Conservation (phyloP, 2,329 filamentous ascomycete genomes). For the Knufia fluminis region DNA sequence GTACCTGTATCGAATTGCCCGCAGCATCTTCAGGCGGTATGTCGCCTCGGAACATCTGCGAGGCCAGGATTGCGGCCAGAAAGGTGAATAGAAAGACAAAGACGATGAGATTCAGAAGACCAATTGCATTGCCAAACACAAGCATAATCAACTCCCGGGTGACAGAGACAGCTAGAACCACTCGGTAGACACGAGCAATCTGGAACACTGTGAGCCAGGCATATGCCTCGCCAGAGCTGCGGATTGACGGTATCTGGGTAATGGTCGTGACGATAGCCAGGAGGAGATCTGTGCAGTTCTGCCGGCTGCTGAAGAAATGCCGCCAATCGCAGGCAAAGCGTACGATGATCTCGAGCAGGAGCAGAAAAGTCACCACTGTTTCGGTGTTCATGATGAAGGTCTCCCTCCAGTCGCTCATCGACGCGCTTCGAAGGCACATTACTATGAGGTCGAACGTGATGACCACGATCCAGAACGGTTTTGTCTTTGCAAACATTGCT, state of each 20-base stretch:
- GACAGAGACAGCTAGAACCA: slow-evolving; percentile 80
- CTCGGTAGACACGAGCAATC: slow-evolving; percentile 80
- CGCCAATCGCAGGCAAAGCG: slow-evolving; percentile 74
- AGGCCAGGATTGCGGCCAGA: slow-evolving; percentile 83
- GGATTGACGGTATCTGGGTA: slow-evolving; percentile 78
- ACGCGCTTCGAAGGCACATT: slow-evolving; percentile 66
- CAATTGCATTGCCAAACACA: slow-evolving; percentile 81
- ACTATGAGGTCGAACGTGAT: slow-evolving; percentile 73
- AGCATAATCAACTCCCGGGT: slow-evolving; percentile 76
- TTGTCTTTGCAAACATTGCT: slow-evolving; percentile 62
- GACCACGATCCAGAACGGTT: slow-evolving; percentile 66
- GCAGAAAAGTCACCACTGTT: slow-evolving; percentile 63
- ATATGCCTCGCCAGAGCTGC: slow-evolving; percentile 60
- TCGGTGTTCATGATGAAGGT: slow-evolving; percentile 64
- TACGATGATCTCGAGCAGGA: slow-evolving; percentile 73
- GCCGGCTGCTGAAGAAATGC: slow-evolving; percentile 61
- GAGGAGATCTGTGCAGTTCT: slow-evolving; percentile 70
- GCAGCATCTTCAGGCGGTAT: slow-evolving; percentile 55
- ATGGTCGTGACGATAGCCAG: slow-evolving; percentile 74
- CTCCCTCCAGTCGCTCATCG: slow-evolving; percentile 55
- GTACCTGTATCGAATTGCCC: slow-evolving; percentile 58
- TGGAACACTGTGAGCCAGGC: slow-evolving; percentile 89
- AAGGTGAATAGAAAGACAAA: slow-evolving; percentile 97
- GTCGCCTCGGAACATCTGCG: slow-evolving; percentile 84
- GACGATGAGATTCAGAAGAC: slow-evolving; percentile 87